A percentile compares a stretch with the other conserved stretches of the same genome.
Evolutionary conservation across 2,329 filamentous ascomycete species (phyloP).

Genomic region (Trichoderma hamatum): DNA sequence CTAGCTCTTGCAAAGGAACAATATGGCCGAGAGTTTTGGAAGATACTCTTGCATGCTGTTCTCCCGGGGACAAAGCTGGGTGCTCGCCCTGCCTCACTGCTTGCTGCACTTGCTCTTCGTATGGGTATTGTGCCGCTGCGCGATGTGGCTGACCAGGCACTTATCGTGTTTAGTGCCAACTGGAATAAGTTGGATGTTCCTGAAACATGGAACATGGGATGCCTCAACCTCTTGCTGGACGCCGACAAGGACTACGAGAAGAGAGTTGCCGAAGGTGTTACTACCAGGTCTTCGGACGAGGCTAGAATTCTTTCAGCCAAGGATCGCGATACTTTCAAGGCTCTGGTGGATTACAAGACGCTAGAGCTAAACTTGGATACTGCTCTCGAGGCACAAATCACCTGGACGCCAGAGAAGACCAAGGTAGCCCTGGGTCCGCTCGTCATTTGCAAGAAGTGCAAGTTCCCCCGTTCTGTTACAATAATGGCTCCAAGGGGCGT

Average conservation of each 20-base stretch:
- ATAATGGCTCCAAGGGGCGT: slow-evolving; percentile 46
- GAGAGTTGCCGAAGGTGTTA: slow-evolving; percentile 34
- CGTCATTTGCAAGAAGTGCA: slow-evolving; percentile 46
- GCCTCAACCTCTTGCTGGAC: slow-evolving; percentile 50
- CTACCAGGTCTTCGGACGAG: slow-evolving; percentile 24
- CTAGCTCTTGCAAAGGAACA: slow-evolving; percentile 44
- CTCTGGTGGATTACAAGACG: slow-evolving; percentile 50
- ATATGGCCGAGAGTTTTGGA: slow-evolving; percentile 49
- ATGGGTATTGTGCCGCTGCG: slow-evolving; percentile 50
- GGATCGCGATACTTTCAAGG: slow-evolving; percentile 49
- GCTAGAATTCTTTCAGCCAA: slow-evolving; percentile 38
- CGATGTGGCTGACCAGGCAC: slow-evolving; percentile 45
- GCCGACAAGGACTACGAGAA: slow-evolving; percentile 45
- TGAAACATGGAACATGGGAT: slow-evolving; percentile 54
- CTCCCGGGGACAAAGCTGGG: slow-evolving; percentile 53
- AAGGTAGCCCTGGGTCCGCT: slow-evolving; percentile 48
- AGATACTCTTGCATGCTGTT: slow-evolving; percentile 51
- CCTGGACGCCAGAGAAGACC: slow-evolving; percentile 52
- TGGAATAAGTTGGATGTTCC: slow-evolving; percentile 54
- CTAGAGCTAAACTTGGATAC: slow-evolving; percentile 51
- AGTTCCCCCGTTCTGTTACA: slow-evolving; percentile 53
- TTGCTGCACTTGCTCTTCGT: slow-evolving; percentile 52
- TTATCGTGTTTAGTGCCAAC: slow-evolving; percentile 45
- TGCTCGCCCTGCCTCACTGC: slow-evolving; percentile 48
- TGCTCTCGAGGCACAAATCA: slow-evolving; percentile 46